Base-by-base conservation (phyloP, 2,329 filamentous ascomycete species). In the Didymella segeticola region DNA sequence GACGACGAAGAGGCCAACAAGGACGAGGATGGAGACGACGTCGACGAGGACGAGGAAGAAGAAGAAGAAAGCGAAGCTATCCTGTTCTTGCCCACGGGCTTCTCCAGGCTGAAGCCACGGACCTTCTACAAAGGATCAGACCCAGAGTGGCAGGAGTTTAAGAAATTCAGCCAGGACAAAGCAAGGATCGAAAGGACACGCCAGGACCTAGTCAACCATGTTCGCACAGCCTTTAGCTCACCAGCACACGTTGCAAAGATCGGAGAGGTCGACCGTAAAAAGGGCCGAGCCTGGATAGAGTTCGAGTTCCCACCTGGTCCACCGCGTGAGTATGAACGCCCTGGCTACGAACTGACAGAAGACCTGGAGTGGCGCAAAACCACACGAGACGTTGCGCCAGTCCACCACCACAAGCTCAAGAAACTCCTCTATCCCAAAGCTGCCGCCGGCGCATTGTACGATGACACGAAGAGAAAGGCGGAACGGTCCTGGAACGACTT, bases 71-170 rank as follows among this genome's bases (percentile, higher is more conserved):
- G 61, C 20, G 63, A 71, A n/a, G 62, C 56, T 27, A 51, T 75
- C 12, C 54, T 78, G 14, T 83, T 83, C 68, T 75, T 83, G 23
- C 80, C 81, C 19, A 69, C 82, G 20, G 78, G 79, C 5, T 76
- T 77, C 60, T 71, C 78, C n/a, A 75, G 68, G 51, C 27, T 19
- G 12, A 62, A 74, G 49, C 76, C 74, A 4, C 63, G 67, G 29
- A 74, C 69, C 3, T 81, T 70, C 53, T 83, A 81, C 68, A 78
- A 74, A 61, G 79, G 77, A 20, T 78, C 75, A n/a, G 81, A 83
- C 71, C 79, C 80, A 3, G 81, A 83, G 58, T 82, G 80, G 81
- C 77, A 81, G 62, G 79, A 78, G 47, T 83, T 81, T 49, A 67
- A 76, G 38, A 77, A 75, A 43, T 59, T 82, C 14, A 71, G 77